Evolutionary conservation across 2,329 filamentous ascomycete species (phyloP).

Genomic region (Fusarium pseudoanthophilum): DNA sequence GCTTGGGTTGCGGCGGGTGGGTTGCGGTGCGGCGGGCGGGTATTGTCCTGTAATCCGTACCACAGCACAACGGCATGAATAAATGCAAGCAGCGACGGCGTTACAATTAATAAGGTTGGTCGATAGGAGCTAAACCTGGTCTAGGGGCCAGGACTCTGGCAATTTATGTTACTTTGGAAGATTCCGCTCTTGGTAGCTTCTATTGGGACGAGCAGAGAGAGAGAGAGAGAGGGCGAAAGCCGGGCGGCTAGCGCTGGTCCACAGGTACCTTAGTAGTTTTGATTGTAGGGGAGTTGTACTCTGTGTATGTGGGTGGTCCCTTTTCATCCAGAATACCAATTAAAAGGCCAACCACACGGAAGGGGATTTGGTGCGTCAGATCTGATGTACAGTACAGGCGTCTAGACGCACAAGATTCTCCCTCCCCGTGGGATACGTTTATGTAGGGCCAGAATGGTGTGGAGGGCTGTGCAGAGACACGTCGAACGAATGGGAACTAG

Average conservation of each 20-base stretch:
- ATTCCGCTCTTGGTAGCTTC: constrained; percentile 5
- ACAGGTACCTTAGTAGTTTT: background rate
- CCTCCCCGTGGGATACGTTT: background rate
- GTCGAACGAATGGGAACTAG: constrained; percentile 35
- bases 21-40: constrained; percentile 30
- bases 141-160: constrained; percentile 2
- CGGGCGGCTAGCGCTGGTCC: constrained; percentile 13
- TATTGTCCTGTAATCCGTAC: constrained; percentile 14
- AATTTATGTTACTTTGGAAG: constrained; percentile 15
- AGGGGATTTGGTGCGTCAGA: constrained; percentile 11
- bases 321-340: constrained; percentile 35
- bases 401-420: constrained; percentile 12
- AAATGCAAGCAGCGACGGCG: constrained; percentile 12
- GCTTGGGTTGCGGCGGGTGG: constrained; percentile 24
- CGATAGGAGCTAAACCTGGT: constrained; percentile 15
- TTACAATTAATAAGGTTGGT: constrained; percentile 35
- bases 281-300: background rate
- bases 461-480: constrained; percentile 45
- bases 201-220: background rate
- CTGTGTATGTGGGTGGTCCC: constrained; percentile 19
- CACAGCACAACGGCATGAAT: constrained; percentile 4
- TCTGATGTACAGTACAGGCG: constrained; percentile 14
- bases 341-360: constrained; percentile 26
- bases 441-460: constrained; percentile 18
- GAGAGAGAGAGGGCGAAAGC: constrained; percentile 2